Evolutionary conservation across 179 eudicot genomes (phyloP).

Genomic region (Beta corolliflora): DNA sequence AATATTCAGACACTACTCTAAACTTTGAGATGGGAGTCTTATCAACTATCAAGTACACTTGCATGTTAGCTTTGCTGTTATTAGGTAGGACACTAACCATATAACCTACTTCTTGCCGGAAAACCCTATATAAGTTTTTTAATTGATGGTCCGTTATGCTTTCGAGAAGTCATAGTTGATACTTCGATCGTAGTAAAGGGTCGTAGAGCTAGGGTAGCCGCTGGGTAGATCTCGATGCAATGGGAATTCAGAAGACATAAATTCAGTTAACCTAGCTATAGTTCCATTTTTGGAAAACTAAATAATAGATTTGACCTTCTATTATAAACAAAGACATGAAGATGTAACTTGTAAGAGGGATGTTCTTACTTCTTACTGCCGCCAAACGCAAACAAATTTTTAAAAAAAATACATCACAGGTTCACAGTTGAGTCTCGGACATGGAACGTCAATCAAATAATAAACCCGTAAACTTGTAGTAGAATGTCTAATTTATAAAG

Average conservation of each 20-base stretch:
- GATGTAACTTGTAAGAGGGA: not conserved
- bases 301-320: not conserved
- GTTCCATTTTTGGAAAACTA: not conserved
- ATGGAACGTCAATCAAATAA: too few species aligned
- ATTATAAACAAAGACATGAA: not conserved
- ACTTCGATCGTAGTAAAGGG: not conserved
- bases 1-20: too few species aligned
- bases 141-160: not conserved
- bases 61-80: not conserved
- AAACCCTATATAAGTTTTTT: too few species aligned
- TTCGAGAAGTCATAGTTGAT: not conserved
- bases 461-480: too few species aligned
- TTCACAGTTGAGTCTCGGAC: too few species aligned
- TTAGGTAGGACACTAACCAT: not conserved
- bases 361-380: slow-evolving; percentile 13
- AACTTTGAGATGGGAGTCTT: too few species aligned
- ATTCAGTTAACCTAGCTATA: not conserved
- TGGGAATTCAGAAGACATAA: too few species aligned
- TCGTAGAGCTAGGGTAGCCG: not conserved
- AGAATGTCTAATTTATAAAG: too few species aligned
- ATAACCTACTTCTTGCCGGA: not conserved
- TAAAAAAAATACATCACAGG: too few species aligned
- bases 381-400: not conserved
- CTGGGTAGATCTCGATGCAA: not conserved
- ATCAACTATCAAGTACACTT: too few species aligned